Base-by-base conservation (phyloP, 1,139 yeast species). In the Sugiyamaella sp. region DNA sequence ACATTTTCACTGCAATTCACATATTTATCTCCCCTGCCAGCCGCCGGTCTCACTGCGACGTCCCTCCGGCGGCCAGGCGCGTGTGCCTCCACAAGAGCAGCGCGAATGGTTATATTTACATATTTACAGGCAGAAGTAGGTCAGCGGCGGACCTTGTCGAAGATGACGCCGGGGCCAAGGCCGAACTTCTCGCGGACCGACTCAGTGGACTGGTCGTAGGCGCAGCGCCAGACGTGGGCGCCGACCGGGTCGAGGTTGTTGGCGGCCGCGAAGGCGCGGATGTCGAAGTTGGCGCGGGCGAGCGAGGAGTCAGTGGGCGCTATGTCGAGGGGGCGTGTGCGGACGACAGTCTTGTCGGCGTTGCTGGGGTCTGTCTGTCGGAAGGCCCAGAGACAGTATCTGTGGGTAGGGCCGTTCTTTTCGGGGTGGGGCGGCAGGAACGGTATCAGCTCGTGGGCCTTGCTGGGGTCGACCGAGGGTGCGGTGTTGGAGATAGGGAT, bases 311-410 rank as follows among this genome's bases (percentile, higher is more conserved):
- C 66, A 14, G 57, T 53, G 9, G 65, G 59, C 8, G 56, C 56
- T n/a, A 58, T 56, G 16, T 49, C 56, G 14, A 43, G 17, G 16
- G 38, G 46, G 17, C 38, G 38, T 17, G 27, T 6, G 16, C 32
- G 6, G 21, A 2, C 21, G 20, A 16, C 4, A 10, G 40, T 29
- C 22, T 38, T 17, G 4, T 6, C 42, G 19, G 24, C 14, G 24
- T n/a, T 19, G 3, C 6, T 3, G 20, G 55, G 33, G 55, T 54
- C 46, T 56, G 25, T 53, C 43, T 93, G 98, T 71, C 90, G 83
- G 71, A 90, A 87, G 2, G 89, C 95, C 96, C 98, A 90, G 47
- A 89, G 82, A 55, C 89, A 84, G 54, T 87, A 85, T 71, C 99
- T 82, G 72, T 93, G 97, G 32, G 76, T 75, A 27, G 87, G 87